These are phyloP conservation scores for Aspergillus sp. DNA, from an alignment of 2,329 filamentous ascomycete genomes.

Conservation along the genomic window DNA sequence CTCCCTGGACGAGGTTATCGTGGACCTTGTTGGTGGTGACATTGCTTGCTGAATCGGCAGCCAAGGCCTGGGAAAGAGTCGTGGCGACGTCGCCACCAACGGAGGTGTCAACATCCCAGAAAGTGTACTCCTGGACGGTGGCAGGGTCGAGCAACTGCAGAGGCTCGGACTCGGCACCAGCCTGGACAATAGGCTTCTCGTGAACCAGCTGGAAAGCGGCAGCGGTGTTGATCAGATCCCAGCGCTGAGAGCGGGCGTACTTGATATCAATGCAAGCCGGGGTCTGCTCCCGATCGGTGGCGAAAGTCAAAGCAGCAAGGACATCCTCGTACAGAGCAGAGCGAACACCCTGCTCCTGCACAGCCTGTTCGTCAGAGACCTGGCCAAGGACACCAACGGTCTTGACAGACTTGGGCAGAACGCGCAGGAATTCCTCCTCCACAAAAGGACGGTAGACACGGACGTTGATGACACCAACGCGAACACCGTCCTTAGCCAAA, in stretches of 20 bases:
- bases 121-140: slow-evolving; percentile 78
- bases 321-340: slow-evolving; percentile 94
- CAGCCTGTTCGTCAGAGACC: slow-evolving; percentile 71
- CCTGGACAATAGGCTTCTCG: slow-evolving; percentile 42
- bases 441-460: slow-evolving; percentile 93
- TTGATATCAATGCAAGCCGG: slow-evolving; percentile 80
- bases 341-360: slow-evolving; percentile 72
- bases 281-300: slow-evolving; percentile 62
- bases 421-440: slow-evolving; percentile 87
- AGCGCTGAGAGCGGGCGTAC: slow-evolving; percentile 73
- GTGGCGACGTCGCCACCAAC: slow-evolving; percentile 65
- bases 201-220: slow-evolving; percentile 49
- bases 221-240: slow-evolving; percentile 55
- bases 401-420: slow-evolving; percentile 72
- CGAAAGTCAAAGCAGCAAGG: slow-evolving; percentile 79
- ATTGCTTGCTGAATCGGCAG: slow-evolving; percentile 62
- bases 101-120: slow-evolving; percentile 88
- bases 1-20: slow-evolving; percentile 70
- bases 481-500: slow-evolving; percentile 70
- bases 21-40: slow-evolving; percentile 61
- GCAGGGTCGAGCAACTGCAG: slow-evolving; percentile 57
- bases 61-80: slow-evolving; percentile 60
- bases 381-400: slow-evolving; percentile 86
- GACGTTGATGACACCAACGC: slow-evolving; percentile 85
- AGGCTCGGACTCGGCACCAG: slow-evolving; percentile 42